phyloP scores from a whole-genome alignment of 2,329 filamentous ascomycete genomes.

The Aphanocladium album region DNA sequence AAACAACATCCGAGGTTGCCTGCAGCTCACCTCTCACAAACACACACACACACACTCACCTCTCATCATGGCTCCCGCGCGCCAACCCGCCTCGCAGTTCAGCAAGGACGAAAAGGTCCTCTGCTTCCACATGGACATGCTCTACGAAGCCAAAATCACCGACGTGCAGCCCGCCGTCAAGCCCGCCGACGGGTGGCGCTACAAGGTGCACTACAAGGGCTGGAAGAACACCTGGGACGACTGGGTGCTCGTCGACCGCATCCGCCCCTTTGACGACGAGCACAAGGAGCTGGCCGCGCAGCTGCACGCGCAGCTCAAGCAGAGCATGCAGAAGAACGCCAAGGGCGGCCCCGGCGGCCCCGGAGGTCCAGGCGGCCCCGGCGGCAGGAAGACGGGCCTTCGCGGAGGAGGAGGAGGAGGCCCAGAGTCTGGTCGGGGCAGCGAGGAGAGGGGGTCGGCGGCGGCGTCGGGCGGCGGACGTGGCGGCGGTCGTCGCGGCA shows the following conservation, averaged over 20 bases:
- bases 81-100: slow-evolving; percentile 43
- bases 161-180: slow-evolving; percentile 69
- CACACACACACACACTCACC: background rate
- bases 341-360: slow-evolving; percentile 35
- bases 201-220: slow-evolving; percentile 96
- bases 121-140: slow-evolving; percentile 94
- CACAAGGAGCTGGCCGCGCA: slow-evolving; percentile 83
- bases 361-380: slow-evolving; percentile 19
- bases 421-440: slow-evolving; percentile 57
- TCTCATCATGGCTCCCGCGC: slow-evolving; percentile 36
- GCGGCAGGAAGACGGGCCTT: background rate
- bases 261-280: slow-evolving; percentile 91
- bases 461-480: slow-evolving; percentile 55
- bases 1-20: background rate
- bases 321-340: slow-evolving; percentile 46
- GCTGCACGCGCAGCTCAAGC: slow-evolving; percentile 63
- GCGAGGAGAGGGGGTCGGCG: slow-evolving; percentile 64
- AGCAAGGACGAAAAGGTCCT: slow-evolving; percentile 87
- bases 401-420: slow-evolving; percentile 25
- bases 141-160: slow-evolving; percentile 95
- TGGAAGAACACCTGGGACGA: slow-evolving; percentile 99
- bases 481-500: slow-evolving; percentile 67
- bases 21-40: background rate
- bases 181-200: slow-evolving; percentile 67
- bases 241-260: slow-evolving; percentile 90